Base-by-base conservation (phyloP, 2,329 filamentous ascomycete genomes). In the Septoria petroselini region DNA sequence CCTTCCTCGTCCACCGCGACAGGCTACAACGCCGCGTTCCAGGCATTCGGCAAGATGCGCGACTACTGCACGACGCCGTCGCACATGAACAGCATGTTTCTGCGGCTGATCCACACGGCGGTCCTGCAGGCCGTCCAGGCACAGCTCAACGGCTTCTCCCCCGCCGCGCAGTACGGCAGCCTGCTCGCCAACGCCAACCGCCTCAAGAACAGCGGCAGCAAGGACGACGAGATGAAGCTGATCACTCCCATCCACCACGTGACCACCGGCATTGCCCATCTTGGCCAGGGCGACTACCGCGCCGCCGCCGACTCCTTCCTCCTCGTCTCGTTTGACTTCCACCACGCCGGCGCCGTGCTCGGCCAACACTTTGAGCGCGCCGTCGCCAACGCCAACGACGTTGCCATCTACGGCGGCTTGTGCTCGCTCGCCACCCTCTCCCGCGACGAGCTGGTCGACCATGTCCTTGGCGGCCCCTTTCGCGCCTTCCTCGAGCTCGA, bases 371-470 rank as follows among this genome's bases (percentile, higher is more conserved):
- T 73, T 51, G 86, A 86, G 67, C 86, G 82, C 54, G 80, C 87
- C 43, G 77, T 95, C 19, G 76, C 88, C 38, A 90, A 83, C 21
- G 79, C 84, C 5, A 96, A 96, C 65, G 93, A 98, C 62, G 76
- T 98, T 17, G 91, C 93, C 15, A 80, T 93, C 7, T 98, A 97
- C 61, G 93, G 91, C 41, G 91, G 88, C 4, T 80, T 98, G 18
- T 85, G 91, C 58, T 88, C 93, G 4, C 79, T 98, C 18, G 91
- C 91, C 19, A 90, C 88, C 1, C 94, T 97, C 86, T 80, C 87
- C 52, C 82, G 93, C 40, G 74, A 77, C 6, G 83, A 88, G 54
- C 76, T 98, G 17, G 86, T 93, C 67, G 73, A 71, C 4, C 76
- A 76, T 5, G 89, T 97, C 2, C 79, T 98, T 0, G 88, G 93